Evolutionary conservation across 2,329 filamentous ascomycete species (phyloP).

Genomic region (Coniochaeta sp.): DNA sequence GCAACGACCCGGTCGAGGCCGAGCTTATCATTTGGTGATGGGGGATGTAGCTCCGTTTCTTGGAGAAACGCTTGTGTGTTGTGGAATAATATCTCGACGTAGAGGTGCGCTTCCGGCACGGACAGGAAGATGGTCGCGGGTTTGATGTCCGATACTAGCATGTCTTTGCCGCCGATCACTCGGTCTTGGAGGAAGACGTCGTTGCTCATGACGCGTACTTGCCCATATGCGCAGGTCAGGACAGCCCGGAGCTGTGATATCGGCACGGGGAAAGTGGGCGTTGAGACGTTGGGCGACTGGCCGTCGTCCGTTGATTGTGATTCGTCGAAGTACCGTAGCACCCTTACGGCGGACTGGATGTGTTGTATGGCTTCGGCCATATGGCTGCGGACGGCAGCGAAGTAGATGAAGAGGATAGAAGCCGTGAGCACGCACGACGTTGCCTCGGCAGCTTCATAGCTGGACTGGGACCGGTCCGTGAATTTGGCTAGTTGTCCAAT

Average conservation of each 20-base stretch:
- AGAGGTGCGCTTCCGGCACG: conserved; percentile 9
- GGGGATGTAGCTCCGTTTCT: not conserved
- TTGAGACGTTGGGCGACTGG: not conserved
- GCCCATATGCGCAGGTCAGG: conserved; percentile 10
- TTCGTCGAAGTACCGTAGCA: conserved; percentile 9
- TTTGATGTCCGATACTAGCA: conserved; percentile 5
- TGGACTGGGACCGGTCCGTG: not conserved
- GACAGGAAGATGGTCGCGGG: conserved; percentile 10
- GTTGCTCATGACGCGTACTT: conserved; percentile 10
- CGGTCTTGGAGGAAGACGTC: conserved; percentile 1
- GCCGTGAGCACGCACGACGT: conserved; percentile 10
- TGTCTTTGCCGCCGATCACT: not conserved
- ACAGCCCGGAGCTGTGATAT: conserved; percentile 7
- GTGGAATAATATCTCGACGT: conserved; percentile 8
- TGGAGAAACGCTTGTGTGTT: conserved; percentile 11
- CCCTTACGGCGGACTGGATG: conserved; percentile 8
- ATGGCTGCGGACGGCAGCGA: conserved; percentile 10
- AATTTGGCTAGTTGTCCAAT: conserved; percentile 7
- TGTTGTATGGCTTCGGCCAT: conserved; percentile 11
- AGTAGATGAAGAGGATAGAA: conserved; percentile 12
- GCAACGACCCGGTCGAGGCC: conserved; percentile 2
- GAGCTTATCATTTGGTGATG: not conserved
- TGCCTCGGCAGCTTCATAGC: conserved; percentile 4
- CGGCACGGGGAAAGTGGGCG: conserved; percentile 6
- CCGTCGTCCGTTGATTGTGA: not conserved